A percentile compares a stretch with the other conserved stretches of the same genome.
These are phyloP conservation scores for Dioszegia crocea DNA, from an alignment of 768 basidiomycete species.

Conservation along the genomic window DNA sequence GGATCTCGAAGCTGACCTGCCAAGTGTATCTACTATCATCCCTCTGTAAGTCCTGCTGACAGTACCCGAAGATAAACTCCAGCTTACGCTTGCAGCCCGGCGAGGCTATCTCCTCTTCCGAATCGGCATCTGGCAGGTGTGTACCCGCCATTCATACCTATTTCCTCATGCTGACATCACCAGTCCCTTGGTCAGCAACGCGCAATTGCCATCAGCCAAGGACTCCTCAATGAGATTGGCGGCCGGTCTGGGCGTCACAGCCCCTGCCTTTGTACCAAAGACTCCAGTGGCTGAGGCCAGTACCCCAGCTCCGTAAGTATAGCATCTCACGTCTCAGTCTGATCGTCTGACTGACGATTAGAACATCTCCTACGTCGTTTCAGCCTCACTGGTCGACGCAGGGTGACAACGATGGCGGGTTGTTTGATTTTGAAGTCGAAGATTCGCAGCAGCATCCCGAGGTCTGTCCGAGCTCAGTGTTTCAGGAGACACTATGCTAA, in stretches of 20 bases:
- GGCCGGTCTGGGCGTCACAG: constrained; percentile 28
- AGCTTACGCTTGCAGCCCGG: constrained; percentile 15
- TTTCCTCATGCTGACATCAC: background rate
- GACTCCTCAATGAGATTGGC: background rate
- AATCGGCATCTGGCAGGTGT: constrained; percentile 9
- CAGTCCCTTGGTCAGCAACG: background rate
- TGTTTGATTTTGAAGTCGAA: background rate
- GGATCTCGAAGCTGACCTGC: background rate
- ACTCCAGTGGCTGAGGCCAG: constrained; percentile 19
- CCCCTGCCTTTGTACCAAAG: constrained; percentile 46
- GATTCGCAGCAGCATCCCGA: background rate
- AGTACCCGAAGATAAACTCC: no score
- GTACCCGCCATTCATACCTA: background rate
- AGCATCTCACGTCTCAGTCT: no score
- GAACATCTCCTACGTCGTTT: background rate
- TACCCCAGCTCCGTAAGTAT: constrained; percentile 25
- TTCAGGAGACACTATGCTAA: no score
- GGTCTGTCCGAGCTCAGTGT: no score
- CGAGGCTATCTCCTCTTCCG: constrained; percentile 11
- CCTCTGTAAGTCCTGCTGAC: constrained; percentile 23
- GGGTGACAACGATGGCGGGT: background rate
- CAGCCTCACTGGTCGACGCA: constrained; percentile 5
- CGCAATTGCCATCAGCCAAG: background rate
- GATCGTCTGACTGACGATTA: background rate
- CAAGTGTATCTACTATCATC: constrained; percentile 44